Evolutionary conservation across 2,329 filamentous ascomycete genomes (phyloP), one percentile per base, ranked within the genome.

Genomic region (Colletotrichum sp.): DNA sequence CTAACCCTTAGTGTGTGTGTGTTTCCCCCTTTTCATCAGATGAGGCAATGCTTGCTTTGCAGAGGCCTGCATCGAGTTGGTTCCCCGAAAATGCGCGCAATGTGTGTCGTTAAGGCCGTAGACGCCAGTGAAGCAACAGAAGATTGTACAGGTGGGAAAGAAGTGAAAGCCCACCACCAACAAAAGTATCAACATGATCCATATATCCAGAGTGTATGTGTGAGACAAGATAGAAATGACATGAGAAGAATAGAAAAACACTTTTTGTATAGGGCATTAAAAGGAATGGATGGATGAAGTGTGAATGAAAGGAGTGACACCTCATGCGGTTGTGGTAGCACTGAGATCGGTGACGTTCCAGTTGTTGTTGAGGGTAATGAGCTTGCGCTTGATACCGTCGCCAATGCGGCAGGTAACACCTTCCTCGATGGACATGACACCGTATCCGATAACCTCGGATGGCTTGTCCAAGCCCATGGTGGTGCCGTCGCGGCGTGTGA

Each of bases 351-450:
- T 82, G 4, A 80, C 69, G n/a, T 77, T 82, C 87, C 87, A 89
- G 77, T 84, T 83, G 4, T 73, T 79, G 2, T 81, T 80, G n/a
- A 89, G 78, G 0, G 81, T 68, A 0, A 83, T 73, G 6, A 89
- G 81, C 81, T 89, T 76, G 38, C 87, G 82, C 69, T 81, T 83
- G 66, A 89, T 86, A 16, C 87, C 87, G 56, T 88, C 87, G 21
- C 84, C 82, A 13, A 89, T 80, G 5, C 87, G 83, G 2, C 84
- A 84, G 77, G 84, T 86, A n/a, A 82, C 71, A 7, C 86, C 85
- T 5, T 83, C 82, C 7, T 85, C 82, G 10, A 89, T 81, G 18
- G 82, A 80, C 73, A 81, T 82, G 38, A 87, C 79, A 1, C 84
- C 86, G 78, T 88, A 86, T 7, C 79, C 78, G 21, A 89, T 79